Percentiles rank a stretch among this genome's conserved stretches.
Evolutionary conservation across 805 yeast species (phyloP).

Genomic region (Yarrowia keelungensis): DNA sequence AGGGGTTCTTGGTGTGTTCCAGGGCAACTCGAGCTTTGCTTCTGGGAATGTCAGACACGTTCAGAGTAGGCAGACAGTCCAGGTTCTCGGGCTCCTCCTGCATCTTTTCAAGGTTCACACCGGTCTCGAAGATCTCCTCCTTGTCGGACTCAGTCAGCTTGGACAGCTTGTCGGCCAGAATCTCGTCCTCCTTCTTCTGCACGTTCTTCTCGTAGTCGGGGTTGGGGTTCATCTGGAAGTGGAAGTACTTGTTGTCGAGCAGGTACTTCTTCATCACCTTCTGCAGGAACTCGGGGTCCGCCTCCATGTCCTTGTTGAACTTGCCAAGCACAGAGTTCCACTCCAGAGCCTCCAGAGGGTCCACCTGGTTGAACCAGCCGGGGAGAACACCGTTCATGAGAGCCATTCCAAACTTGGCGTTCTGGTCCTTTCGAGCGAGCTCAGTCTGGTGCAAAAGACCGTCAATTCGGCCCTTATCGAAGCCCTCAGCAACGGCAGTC

Average conservation of each 20-base stretch:
- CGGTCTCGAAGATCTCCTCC: conserved; percentile 64
- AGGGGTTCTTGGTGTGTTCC: conserved; percentile 14
- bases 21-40: conserved; percentile 28
- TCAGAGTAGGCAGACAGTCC: conserved; percentile 79
- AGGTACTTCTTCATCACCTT: conserved; percentile 63
- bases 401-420: conserved; percentile 86
- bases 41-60: conserved; percentile 73
- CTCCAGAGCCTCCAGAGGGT: conserved; percentile 72
- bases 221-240: conserved; percentile 78
- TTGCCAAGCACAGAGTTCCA: conserved; percentile 65
- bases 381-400: conserved; percentile 77
- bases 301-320: conserved; percentile 67
- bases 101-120: conserved; percentile 62
- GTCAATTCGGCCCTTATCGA: conserved; percentile 68
- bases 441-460: conserved; percentile 91
- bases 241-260: conserved; percentile 63
- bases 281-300: conserved; percentile 65
- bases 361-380: conserved; percentile 82
- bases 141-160: conserved; percentile 63
- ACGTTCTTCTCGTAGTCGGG: conserved; percentile 60
- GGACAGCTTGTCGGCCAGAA: conserved; percentile 57
- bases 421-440: conserved; percentile 80
- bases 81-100: conserved; percentile 77
- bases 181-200: conserved; percentile 61
- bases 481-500: conserved; percentile 54